phyloP scores from a whole-genome alignment of 1,139 yeast species.

The Debaryomyces sp. region DNA sequence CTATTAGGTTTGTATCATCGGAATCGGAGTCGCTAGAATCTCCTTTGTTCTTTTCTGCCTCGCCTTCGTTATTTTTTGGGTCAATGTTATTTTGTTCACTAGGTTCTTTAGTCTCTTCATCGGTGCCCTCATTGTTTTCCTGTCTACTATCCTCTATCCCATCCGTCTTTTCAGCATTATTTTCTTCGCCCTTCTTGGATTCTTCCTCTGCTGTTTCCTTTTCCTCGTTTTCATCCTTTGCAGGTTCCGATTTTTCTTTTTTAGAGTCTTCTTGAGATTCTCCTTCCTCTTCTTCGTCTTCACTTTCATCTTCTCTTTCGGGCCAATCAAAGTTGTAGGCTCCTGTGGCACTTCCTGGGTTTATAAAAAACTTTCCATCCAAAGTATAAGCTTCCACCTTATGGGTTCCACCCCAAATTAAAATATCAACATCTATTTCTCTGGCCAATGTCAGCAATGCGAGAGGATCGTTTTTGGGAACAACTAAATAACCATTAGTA shows the following conservation, averaged over 20 bases:
- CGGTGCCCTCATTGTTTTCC: slow-evolving; percentile 13
- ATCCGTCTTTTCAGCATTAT: slow-evolving; percentile 10
- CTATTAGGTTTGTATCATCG: slow-evolving; percentile 17
- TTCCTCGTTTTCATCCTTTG: slow-evolving; percentile 31
- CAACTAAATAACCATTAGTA: slow-evolving; percentile 80
- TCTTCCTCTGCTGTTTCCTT: slow-evolving; percentile 18
- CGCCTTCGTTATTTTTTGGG: slow-evolving; percentile 10
- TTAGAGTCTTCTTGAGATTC: slow-evolving; percentile 23
- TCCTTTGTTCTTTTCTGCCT: slow-evolving; percentile 14
- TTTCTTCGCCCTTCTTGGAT: slow-evolving; percentile 8
- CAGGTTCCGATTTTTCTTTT: slow-evolving; percentile 22
- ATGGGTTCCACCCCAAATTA: slow-evolving; percentile 97
- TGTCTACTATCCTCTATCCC: slow-evolving; percentile 10
- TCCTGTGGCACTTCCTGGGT: slow-evolving; percentile 97
- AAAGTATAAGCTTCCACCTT: slow-evolving; percentile 90
- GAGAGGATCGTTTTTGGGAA: slow-evolving; percentile 87
- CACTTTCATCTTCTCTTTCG: slow-evolving; percentile 47
- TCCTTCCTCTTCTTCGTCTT: slow-evolving; percentile 35
- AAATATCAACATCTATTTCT: slow-evolving; percentile 86
- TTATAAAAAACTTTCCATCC: slow-evolving; percentile 89
- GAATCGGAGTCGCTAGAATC: slow-evolving; percentile 14
- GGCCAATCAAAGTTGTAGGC: slow-evolving; percentile 63
- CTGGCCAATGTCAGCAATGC: slow-evolving; percentile 82
- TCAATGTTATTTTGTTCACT: slow-evolving; percentile 11
- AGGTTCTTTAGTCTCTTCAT: slow-evolving; percentile 10